phyloP scores from a whole-genome alignment of 768 basidiomycete species.

The Trichaptum fuscoviolaceum region DNA sequence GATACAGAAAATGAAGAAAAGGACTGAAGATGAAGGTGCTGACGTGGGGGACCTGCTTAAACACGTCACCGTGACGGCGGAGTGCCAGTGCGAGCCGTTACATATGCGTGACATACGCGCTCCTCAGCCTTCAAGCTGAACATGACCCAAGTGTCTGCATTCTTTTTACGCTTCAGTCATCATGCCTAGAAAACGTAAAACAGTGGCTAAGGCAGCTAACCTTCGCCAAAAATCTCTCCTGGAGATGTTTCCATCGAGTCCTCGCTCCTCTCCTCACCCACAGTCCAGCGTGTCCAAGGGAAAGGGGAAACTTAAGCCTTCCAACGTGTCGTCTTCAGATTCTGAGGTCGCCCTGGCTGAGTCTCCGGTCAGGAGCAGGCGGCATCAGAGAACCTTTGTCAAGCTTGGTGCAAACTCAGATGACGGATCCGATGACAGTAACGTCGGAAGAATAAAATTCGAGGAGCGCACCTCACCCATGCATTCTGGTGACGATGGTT shows the following conservation, averaged over 20 bases:
- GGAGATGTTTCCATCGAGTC: slow-evolving; percentile 20
- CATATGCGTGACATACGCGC: no score
- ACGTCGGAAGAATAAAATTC: slow-evolving; percentile 16
- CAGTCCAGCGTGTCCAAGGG: slow-evolving; percentile 11
- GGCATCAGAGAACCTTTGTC: slow-evolving; percentile 13
- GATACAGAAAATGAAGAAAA: no score
- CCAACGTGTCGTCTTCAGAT: slow-evolving; percentile 22
- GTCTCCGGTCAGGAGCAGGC: slow-evolving; percentile 14
- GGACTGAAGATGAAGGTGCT: no score
- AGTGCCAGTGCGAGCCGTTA: no score
- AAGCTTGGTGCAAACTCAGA: slow-evolving; percentile 18
- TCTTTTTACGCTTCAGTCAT: neutral
- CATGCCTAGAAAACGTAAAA: slow-evolving; percentile 20
- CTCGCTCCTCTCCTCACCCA: slow-evolving; percentile 24
- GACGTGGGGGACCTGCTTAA: no score
- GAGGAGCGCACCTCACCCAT: slow-evolving; percentile 13
- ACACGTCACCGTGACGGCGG: no score
- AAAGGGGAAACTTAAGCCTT: slow-evolving; percentile 11
- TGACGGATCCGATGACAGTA: slow-evolving; percentile 20
- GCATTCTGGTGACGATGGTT: slow-evolving; percentile 8
- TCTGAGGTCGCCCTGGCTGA: slow-evolving; percentile 13
- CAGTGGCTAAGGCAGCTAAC: slow-evolving; percentile 20
- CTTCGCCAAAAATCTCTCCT: slow-evolving; percentile 42
- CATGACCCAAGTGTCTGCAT: no score
- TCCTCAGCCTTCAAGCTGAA: no score